Percentiles rank a stretch among this genome's conserved stretches.
Evolutionary conservation across 2,329 filamentous ascomycete species (phyloP).

Genomic region (Penicillium polonicum): DNA sequence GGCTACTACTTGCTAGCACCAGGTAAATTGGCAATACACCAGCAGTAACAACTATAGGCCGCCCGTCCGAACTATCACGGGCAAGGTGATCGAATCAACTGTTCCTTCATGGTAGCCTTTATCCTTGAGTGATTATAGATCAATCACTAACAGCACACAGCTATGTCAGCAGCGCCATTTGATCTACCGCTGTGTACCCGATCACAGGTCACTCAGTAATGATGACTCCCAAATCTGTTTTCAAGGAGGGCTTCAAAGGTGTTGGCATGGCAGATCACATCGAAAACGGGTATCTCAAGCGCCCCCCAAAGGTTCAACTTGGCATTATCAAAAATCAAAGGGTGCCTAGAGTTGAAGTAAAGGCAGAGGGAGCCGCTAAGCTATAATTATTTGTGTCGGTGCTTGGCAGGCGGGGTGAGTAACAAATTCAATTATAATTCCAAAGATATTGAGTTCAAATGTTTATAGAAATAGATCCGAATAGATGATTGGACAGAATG

Average conservation of each 20-base stretch:
- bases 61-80: neutral
- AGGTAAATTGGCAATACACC: neutral
- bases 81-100: neutral
- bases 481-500: neutral
- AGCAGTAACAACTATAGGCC: neutral
- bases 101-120: neutral
- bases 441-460: neutral
- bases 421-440: neutral
- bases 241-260: neutral
- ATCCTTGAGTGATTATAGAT: neutral
- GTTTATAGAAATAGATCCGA: neutral
- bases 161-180: constrained; percentile 20
- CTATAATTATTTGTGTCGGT: neutral
- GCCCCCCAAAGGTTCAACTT: neutral
- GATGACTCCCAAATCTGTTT: neutral
- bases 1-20: too few relatives aligned
- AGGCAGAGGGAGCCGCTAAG: neutral
- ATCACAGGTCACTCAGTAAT: neutral
- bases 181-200: too few relatives aligned
- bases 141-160: neutral
- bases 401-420: neutral
- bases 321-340: neutral
- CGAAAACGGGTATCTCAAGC: neutral
- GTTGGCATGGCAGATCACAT: neutral
- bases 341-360: neutral